Conservation (phyloP, 2,329 filamentous ascomycete species). For the Penicillium nordicum region DNA sequence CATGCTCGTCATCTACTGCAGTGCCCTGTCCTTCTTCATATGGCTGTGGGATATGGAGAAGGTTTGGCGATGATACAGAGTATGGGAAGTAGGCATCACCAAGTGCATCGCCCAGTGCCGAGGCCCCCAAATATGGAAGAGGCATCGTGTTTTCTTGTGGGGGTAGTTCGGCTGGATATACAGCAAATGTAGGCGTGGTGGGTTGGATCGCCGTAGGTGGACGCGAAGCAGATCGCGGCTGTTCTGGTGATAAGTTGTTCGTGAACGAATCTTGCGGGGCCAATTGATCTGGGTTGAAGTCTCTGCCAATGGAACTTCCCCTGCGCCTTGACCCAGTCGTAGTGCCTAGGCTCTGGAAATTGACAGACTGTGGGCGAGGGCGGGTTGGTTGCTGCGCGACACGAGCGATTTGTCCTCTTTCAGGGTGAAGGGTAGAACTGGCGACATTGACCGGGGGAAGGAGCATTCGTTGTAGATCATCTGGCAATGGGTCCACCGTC, state of each 20-base stretch:
- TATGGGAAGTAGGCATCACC: slow-evolving; percentile 28
- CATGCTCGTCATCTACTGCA: slow-evolving; percentile 19
- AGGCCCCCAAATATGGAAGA: slow-evolving; percentile 14
- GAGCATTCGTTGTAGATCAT: slow-evolving; percentile 34
- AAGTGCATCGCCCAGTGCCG: slow-evolving; percentile 18
- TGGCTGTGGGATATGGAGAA: slow-evolving; percentile 24
- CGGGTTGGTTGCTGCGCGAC: slow-evolving; percentile 22
- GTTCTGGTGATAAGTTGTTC: neutral
- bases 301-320: slow-evolving; percentile 16
- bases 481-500: slow-evolving; percentile 37
- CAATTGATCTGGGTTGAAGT: slow-evolving; percentile 12
- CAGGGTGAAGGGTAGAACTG: slow-evolving; percentile 1
- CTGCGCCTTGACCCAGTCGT: slow-evolving; percentile 23
- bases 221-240: neutral
- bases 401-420: slow-evolving; percentile 26
- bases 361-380: slow-evolving; percentile 25
- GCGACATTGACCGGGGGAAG: slow-evolving; percentile 22
- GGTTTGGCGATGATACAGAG: slow-evolving; percentile 35
- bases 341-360: slow-evolving; percentile 28
- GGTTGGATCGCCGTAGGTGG: slow-evolving; percentile 6
- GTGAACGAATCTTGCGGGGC: neutral
- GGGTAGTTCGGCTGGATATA: slow-evolving; percentile 13
- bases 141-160: slow-evolving; percentile 4
- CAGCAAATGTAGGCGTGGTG: slow-evolving; percentile 14
- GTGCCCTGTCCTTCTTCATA: slow-evolving; percentile 19